phyloP scores from a whole-genome alignment of 352 stramenopile species.

The Phytopythium mirpurense region DNA sequence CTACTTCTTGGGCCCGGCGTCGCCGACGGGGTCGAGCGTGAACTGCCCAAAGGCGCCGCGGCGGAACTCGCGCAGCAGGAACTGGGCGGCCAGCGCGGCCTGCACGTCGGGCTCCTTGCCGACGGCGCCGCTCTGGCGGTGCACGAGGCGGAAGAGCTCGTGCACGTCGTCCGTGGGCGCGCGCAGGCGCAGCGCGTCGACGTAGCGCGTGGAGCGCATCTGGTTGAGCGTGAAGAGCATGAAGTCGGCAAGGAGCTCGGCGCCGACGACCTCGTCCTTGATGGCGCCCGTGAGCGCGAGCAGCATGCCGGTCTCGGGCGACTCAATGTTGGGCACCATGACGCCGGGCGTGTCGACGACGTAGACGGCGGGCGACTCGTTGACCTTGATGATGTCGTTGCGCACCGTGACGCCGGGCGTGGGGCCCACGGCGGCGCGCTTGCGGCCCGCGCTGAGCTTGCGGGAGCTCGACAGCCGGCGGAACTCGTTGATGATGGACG shows the following conservation, averaged over 20 bases:
- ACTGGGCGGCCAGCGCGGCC: slow-evolving; percentile 56
- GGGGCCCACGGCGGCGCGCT: slow-evolving; percentile 72
- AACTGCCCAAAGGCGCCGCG: slow-evolving; percentile 76
- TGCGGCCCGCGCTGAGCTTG: slow-evolving; percentile 78
- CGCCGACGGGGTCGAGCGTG: slow-evolving; percentile 62
- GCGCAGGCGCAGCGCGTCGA: slow-evolving; percentile 58
- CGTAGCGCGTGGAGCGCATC: slow-evolving; percentile 71
- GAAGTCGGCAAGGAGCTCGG: slow-evolving; percentile 85
- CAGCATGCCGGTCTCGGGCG: slow-evolving; percentile 74
- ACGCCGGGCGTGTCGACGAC: slow-evolving; percentile 88
- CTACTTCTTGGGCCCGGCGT: too few species aligned
- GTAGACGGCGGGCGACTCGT: slow-evolving; percentile 83
- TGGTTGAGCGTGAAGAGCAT: slow-evolving; percentile 87
- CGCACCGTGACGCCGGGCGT: slow-evolving; percentile 83
- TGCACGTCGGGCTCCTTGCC: slow-evolving; percentile 77
- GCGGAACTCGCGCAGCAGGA: slow-evolving; percentile 71
- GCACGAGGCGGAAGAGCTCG: slow-evolving; percentile 53
- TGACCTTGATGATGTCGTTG: slow-evolving; percentile 89
- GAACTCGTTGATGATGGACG: slow-evolving; percentile 88
- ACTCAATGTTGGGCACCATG: slow-evolving; percentile 83
- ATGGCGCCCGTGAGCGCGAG: slow-evolving; percentile 83
- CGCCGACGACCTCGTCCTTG: slow-evolving; percentile 83
- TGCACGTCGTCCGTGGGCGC: slow-evolving; percentile 73
- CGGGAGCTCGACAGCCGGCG: slow-evolving; percentile 59
- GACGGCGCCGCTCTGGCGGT: slow-evolving; percentile 66